These are phyloP conservation scores for Metschnikowia reukaufii DNA, from an alignment of 805 yeast genomes.

Conservation along the genomic window DNA sequence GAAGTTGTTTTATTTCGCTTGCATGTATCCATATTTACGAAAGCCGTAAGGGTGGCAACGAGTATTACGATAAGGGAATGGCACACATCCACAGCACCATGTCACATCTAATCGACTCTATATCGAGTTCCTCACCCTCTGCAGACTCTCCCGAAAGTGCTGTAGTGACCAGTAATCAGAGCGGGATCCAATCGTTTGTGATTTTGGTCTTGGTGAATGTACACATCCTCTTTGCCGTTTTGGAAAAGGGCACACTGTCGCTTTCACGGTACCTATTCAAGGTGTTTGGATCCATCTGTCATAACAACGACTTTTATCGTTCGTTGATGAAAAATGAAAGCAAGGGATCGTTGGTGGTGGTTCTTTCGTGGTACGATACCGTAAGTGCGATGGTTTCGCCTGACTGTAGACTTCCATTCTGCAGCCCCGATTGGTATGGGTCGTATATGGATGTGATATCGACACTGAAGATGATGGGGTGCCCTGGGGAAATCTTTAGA, in stretches of 20 bases:
- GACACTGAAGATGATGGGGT: slow-evolving; percentile 56
- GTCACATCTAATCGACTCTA: slow-evolving; percentile 51
- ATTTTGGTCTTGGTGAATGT: slow-evolving; percentile 54
- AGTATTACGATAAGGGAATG: slow-evolving; percentile 52
- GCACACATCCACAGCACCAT: slow-evolving; percentile 55
- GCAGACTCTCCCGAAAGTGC: slow-evolving; percentile 12
- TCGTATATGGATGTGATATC: slow-evolving; percentile 41
- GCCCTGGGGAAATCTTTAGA: slow-evolving; percentile 57
- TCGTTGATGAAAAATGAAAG: slow-evolving; percentile 45
- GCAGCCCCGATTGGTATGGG: slow-evolving; percentile 56
- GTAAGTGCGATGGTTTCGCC: slow-evolving; percentile 56
- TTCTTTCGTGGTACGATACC: slow-evolving; percentile 62
- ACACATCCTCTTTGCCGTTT: slow-evolving; percentile 51
- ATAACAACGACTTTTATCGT: slow-evolving; percentile 42
- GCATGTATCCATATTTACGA: slow-evolving; percentile 61
- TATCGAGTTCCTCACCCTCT: slow-evolving; percentile 20
- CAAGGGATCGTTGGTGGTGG: slow-evolving; percentile 49
- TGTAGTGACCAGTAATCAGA: slow-evolving; percentile 5
- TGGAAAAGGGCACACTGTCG: slow-evolving; percentile 56
- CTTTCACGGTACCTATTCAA: slow-evolving; percentile 49
- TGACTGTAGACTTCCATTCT: slow-evolving; percentile 55
- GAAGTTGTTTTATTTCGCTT: slow-evolving; percentile 56
- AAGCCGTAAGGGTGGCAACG: slow-evolving; percentile 48
- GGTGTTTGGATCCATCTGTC: slow-evolving; percentile 50
- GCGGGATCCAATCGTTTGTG: slow-evolving; percentile 32